Evolutionary conservation across 2,329 filamentous ascomycete genomes (phyloP).

Genomic region (Monilinia aucupariae): DNA sequence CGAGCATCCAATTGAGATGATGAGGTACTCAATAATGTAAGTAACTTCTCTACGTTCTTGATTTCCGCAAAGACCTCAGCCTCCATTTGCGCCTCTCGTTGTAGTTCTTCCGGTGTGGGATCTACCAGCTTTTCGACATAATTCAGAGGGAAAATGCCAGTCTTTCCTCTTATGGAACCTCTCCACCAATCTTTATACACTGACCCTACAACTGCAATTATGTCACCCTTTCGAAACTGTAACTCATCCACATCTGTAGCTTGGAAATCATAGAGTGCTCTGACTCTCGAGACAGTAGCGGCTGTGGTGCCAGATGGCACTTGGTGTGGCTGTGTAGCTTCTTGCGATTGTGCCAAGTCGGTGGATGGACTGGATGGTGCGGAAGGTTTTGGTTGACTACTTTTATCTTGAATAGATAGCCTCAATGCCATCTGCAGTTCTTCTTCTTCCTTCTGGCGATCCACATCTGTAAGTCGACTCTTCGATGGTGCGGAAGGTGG

Average conservation of each 20-base stretch:
- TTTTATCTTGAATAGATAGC: constrained; percentile 86
- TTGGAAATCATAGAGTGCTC: constrained; percentile 89
- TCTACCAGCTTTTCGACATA: constrained; percentile 97
- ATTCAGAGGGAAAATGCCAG: constrained; percentile 95
- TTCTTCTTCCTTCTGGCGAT: constrained; percentile 93
- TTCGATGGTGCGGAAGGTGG: constrained; percentile 91
- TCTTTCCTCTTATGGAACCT: constrained; percentile 86
- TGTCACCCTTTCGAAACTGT: constrained; percentile 92
- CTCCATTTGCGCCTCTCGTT: constrained; percentile 95
- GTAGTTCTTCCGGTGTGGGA: constrained; percentile 87
- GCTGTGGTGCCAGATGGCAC: constrained; percentile 83
- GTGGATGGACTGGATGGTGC: constrained; percentile 36
- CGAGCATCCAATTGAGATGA: constrained; percentile 74
- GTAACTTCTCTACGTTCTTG: constrained; percentile 71
- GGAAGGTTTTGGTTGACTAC: constrained; percentile 45
- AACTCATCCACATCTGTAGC: constrained; percentile 92
- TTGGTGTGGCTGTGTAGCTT: constrained; percentile 45
- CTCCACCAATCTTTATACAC: constrained; percentile 99
- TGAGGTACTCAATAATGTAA: constrained; percentile 86
- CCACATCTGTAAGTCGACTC: constrained; percentile 79
- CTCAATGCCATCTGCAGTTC: constrained; percentile 94
- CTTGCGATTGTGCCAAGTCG: constrained; percentile 38
- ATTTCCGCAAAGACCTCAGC: constrained; percentile 71
- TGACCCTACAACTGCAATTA: constrained; percentile 94
- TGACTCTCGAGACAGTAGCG: constrained; percentile 89